Evolutionary conservation across 352 stramenopile species (phyloP).

Genomic region (Globisporangium rhizosaccharum): DNA sequence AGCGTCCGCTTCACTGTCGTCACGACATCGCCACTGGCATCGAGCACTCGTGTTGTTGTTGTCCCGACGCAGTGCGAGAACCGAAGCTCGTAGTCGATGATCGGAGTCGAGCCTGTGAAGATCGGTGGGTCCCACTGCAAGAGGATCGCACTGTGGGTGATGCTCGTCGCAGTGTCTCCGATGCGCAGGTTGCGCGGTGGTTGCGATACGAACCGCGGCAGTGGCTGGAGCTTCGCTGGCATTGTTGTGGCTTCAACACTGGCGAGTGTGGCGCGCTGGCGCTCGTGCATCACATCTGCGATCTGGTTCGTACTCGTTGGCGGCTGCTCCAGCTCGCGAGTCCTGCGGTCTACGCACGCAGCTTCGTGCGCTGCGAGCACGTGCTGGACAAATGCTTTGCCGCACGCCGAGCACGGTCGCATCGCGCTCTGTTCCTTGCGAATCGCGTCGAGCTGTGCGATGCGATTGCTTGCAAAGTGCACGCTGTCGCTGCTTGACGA

Average conservation of each 20-base stretch:
- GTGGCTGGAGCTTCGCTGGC: background rate
- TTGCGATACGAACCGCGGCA: conserved; percentile 49
- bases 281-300: conserved; percentile 11
- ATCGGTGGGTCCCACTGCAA: conserved; percentile 62
- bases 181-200: conserved; percentile 56
- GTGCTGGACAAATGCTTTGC: conserved; percentile 25
- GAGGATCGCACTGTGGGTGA: conserved; percentile 37
- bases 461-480: conserved; percentile 36
- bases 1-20: conserved; percentile 4
- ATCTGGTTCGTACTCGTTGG: conserved; percentile 19
- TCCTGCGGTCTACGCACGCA: conserved; percentile 1
- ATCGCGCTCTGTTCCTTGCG: conserved; percentile 22
- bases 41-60: background rate
- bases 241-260: background rate
- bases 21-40: background rate
- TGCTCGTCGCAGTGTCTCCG: conserved; percentile 11
- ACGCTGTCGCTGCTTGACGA: conserved; percentile 25
- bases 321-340: conserved; percentile 1
- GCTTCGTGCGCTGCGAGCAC: conserved; percentile 24
- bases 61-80: conserved; percentile 22
- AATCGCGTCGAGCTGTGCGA: conserved; percentile 31
- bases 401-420: conserved; percentile 27
- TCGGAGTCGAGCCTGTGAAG: conserved; percentile 58
- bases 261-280: background rate
- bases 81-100: conserved; percentile 64